Evolutionary conservation across 805 yeast species (phyloP), one percentile per base, ranked within the genome.

Genomic region (Wickerhamomyces sydowiorum): DNA sequence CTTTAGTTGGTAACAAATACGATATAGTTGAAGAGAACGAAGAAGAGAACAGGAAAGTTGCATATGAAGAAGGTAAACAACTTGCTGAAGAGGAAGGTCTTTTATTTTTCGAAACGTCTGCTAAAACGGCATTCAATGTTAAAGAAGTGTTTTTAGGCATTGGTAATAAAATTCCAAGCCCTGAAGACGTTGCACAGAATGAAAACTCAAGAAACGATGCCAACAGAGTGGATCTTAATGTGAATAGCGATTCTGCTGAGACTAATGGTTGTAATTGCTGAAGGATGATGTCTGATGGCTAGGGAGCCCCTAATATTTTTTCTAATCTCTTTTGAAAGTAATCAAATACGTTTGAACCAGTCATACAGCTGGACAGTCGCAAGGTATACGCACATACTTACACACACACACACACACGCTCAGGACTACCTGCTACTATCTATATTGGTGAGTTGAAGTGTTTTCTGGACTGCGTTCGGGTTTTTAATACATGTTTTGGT

Each of bases 71-170:
- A 61, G 99, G 96, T 30, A 72, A 81, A 63, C 77, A 76, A 43
- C 71, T 91, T 45, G 97, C 98, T 4, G 85, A 86, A 31, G 97
- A 93, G 56, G 96, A 91, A 65, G 89, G 86, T 2, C 69, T 93
- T 45, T 66, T 93, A 50, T 91, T 91, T 59, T 91, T 86, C 59
- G 99, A 91, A 67, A 88, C 97, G 7, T 82, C 93, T 60, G 99
- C 99, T 18, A 91, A 91, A 69, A 80, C 95, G 4, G 85, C 91
- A 15, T 73, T 75, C 56, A 89, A 90, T 57, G 96, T 91, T 31
- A 87, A 85, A 57, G 95, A 91, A 48, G 95, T 91, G 41, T 91
- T 91, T 61, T 67, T 87, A 58, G 91, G 87, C 14, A 86, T 91
- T 50, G 99, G 96, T 36, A 79, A 80, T 45, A 82, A 84, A 66